Evolutionary conservation across 345 rosid genomes (phyloP), one percentile per base, ranked within the genome.

Genomic region (Camelina sativa): DNA sequence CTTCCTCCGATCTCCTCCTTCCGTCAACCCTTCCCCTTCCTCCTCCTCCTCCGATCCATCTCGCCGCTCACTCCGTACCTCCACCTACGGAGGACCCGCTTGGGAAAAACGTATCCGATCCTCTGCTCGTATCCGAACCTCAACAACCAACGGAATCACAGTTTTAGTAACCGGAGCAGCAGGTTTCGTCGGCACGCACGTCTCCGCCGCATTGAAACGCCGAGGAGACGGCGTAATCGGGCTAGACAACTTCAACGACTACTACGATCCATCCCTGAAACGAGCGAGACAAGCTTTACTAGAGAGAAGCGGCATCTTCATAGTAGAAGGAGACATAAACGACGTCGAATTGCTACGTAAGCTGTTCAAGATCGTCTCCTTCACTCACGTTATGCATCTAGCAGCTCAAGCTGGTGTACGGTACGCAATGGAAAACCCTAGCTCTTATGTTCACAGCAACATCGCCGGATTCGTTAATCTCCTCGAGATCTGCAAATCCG

Each of bases 371-470:
- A 78, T 88, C 40, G 96, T 88, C 34, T 47, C 87, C 2, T 91
- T 93, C 79, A 88, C 97, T 4, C 98, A 93, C 40, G 94, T 93
- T 12, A 91, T 91, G 98, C 97, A 92, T 76, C 77, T 92, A 67
- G 97, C 96, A 0, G 96, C 97, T 55, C 96, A 91, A 71, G 97
- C 97, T 25, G 97, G 97, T 12, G 97, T 92, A 34, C 78, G 97
- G 79, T 89, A 92, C 68, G 96, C 97, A 4, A 92, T 88, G 96
- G 86, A 92, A 74, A 92, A 92, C 61, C 97, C 96, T 22, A 58
- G 82, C 56, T 92, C 96, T 41, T 92, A 92, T 48, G 86, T 92
- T 17, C 96, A 90, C 63, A 92, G 97, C 43, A 92, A 90, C 67
- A 90, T 92, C 72, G 97, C 93, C 17, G 96, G 97, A 43, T 71